A percentile compares a stretch with the other conserved stretches of the same genome.
These are phyloP conservation scores for Perkinsus chesapeaki DNA, from an alignment of 169 alveolate species.

Conservation along the genomic window DNA sequence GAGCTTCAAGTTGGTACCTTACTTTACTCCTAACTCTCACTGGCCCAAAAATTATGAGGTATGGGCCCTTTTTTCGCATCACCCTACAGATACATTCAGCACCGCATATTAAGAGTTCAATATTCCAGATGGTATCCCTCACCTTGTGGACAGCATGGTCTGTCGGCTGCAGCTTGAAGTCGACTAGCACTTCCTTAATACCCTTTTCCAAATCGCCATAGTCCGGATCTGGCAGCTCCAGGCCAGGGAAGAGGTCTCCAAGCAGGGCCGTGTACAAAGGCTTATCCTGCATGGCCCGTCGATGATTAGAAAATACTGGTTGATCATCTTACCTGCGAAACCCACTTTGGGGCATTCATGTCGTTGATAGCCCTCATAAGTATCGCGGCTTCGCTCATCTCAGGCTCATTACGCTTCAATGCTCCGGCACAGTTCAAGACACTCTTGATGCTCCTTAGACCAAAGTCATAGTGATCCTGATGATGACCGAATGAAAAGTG, in stretches of 20 bases:
- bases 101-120: too few species aligned
- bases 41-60: too few species aligned
- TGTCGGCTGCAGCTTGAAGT: conserved; percentile 34
- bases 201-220: conserved; percentile 54
- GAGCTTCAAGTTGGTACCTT: too few species aligned
- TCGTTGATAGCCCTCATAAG: conserved; percentile 55
- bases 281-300: conserved; percentile 75
- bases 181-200: conserved; percentile 39
- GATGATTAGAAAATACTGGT: not conserved
- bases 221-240: conserved; percentile 55
- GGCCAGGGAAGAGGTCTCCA: conserved; percentile 81
- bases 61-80: too few species aligned
- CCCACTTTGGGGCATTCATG: conserved; percentile 57
- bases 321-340: conserved; percentile 14
- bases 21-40: too few species aligned
- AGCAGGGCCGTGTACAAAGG: conserved; percentile 74
- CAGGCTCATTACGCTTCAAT: conserved; percentile 79
- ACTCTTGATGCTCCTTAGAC: conserved; percentile 88
- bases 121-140: too few species aligned
- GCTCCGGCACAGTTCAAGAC: conserved; percentile 91
- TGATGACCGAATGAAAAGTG: not conserved
- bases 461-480: conserved; percentile 89
- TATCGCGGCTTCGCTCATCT: conserved; percentile 73
- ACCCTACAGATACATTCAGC: too few species aligned
- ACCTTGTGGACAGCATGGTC: conserved; percentile 16